Evolutionary conservation across 306 rosid genomes (phyloP).

Genomic region (Notholithocarpus densiflorus): DNA sequence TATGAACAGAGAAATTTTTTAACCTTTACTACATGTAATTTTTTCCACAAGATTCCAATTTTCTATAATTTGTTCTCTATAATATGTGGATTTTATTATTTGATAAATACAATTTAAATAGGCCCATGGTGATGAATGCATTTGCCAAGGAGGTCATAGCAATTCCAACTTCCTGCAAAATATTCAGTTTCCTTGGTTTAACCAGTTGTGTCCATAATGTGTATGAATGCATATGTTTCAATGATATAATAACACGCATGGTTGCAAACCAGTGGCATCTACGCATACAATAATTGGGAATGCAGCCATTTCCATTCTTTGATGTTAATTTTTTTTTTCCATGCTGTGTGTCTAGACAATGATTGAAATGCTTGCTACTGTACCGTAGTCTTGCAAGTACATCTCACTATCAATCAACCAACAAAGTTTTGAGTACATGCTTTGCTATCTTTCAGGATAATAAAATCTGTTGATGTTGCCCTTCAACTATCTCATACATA

Average conservation of each 20-base stretch:
- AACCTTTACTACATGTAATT: neutral
- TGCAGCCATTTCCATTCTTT: too few species aligned
- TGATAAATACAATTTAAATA: too few species aligned
- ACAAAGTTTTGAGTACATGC: slow-evolving; percentile 9
- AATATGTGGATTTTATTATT: too few species aligned
- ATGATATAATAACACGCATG: neutral
- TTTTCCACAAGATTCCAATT: neutral
- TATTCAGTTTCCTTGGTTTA: too few species aligned
- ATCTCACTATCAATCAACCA: neutral
- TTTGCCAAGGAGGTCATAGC: too few species aligned
- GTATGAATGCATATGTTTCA: neutral
- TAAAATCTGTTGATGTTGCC: slow-evolving; percentile 44
- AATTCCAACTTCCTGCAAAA: too few species aligned
- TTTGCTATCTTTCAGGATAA: slow-evolving; percentile 49
- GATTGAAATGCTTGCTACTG: neutral
- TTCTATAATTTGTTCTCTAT: too few species aligned
- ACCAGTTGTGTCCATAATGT: neutral
- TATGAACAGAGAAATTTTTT: neutral
- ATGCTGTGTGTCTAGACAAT: neutral
- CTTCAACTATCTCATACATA: slow-evolving; percentile 58
- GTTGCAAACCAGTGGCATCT: neutral
- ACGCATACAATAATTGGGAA: neutral
- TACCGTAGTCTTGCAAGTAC: neutral
- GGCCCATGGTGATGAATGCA: too few species aligned
- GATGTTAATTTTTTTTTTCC: neutral